phyloP scores from a whole-genome alignment of 805 yeast species.

The Ogataea haglerorum region DNA sequence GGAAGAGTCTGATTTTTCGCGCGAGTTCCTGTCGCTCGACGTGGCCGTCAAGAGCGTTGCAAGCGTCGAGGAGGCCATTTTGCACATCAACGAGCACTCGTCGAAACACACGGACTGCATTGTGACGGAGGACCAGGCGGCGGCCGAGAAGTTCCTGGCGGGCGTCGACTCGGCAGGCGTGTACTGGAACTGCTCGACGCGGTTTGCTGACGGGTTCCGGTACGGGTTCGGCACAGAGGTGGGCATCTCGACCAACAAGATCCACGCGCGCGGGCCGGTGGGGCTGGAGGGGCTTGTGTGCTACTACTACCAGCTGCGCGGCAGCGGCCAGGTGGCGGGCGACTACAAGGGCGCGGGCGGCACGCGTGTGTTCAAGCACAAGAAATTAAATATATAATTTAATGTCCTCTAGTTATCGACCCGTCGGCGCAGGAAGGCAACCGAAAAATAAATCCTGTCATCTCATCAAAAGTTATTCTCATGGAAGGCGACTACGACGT shows the following conservation, averaged over 20 bases:
- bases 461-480: not conserved
- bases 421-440: conserved; percentile 9
- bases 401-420: not conserved
- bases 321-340: conserved; percentile 88
- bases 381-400: conserved; percentile 43
- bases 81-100: conserved; percentile 85
- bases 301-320: conserved; percentile 90
- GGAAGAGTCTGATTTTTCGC: conserved; percentile 66
- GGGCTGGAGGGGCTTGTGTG: conserved; percentile 96
- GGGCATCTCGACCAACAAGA: conserved; percentile 94
- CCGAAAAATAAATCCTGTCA: conserved; percentile 1
- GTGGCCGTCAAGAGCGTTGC: conserved; percentile 67
- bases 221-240: conserved; percentile 99
- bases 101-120: conserved; percentile 96
- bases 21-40: conserved; percentile 81
- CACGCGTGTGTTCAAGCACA: conserved; percentile 68
- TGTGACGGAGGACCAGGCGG: conserved; percentile 66
- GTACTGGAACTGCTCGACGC: conserved; percentile 94
- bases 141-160: conserved; percentile 74
- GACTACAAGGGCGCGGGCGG: conserved; percentile 97
- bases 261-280: conserved; percentile 98
- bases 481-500: conserved; percentile 98
- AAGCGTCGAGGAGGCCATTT: conserved; percentile 67
- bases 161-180: conserved; percentile 95
- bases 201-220: conserved; percentile 98